phyloP scores from a whole-genome alignment of 768 basidiomycete genomes.

The Tulasnella sp. region DNA sequence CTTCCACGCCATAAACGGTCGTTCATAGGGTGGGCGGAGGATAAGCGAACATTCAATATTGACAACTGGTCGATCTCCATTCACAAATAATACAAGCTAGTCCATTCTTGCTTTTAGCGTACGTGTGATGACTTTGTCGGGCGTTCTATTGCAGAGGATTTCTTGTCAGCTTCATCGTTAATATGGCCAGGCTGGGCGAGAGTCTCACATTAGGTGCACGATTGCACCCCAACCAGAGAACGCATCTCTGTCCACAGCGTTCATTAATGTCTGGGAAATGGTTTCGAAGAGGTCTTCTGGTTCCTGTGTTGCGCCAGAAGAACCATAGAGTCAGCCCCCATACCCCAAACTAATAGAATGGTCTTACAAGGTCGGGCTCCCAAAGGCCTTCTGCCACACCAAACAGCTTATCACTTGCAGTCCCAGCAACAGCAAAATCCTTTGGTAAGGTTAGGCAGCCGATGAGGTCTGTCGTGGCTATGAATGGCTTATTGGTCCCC shows the following conservation, averaged over 20 bases:
- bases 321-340: not conserved
- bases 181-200: not conserved
- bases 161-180: not conserved
- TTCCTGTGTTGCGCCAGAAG: constrained; percentile 36
- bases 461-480: constrained; percentile 90
- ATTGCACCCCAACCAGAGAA: constrained; percentile 95
- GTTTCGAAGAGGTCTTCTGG: constrained; percentile 98
- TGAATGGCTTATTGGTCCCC: constrained; percentile 67
- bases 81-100: constrained; percentile 30
- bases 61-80: not conserved
- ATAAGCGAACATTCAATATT: not conserved
- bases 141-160: constrained; percentile 31
- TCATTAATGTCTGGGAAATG: constrained; percentile 90
- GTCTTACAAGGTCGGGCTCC: constrained; percentile 77
- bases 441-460: constrained; percentile 90
- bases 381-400: constrained; percentile 98
- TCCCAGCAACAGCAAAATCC: constrained; percentile 95
- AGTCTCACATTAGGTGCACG: constrained; percentile 86
- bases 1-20: no score
- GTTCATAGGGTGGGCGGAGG: no score
- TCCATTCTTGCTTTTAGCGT: constrained; percentile 91
- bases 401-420: constrained; percentile 83
- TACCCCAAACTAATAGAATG: not conserved
- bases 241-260: constrained; percentile 92
- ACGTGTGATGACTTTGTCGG: constrained; percentile 62